Evolutionary conservation across 2,329 filamentous ascomycete genomes (phyloP).

Genomic region (Periglandula ipomoeae): DNA sequence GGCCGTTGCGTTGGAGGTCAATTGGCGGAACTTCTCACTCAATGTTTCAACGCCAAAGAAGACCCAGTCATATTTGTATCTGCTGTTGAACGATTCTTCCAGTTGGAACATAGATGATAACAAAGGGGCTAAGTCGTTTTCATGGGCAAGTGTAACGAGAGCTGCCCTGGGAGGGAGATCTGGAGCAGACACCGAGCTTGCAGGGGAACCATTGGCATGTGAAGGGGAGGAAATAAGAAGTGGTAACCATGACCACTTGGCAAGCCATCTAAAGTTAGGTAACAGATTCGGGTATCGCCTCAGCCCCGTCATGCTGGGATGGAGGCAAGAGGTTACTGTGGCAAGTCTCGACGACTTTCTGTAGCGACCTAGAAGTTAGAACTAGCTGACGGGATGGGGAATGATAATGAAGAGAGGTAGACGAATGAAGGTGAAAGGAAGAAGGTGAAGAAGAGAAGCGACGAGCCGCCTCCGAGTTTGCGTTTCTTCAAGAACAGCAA

Average conservation of each 20-base stretch:
- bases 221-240: conserved; percentile 4
- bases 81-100: conserved; percentile 56
- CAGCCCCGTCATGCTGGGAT: conserved; percentile 7
- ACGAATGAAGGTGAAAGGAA: not conserved
- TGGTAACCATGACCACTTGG: conserved; percentile 6
- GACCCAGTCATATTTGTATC: conserved; percentile 80
- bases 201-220: conserved; percentile 11
- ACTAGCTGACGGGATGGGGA: too few relatives aligned
- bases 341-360: not conserved
- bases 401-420: not conserved
- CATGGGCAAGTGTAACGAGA: conserved; percentile 22
- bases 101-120: conserved; percentile 45
- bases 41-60: conserved; percentile 81
- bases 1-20: conserved; percentile 58
- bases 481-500: not conserved
- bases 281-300: conserved; percentile 1
- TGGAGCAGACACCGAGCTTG: conserved; percentile 7
- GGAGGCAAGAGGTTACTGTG: conserved; percentile 7
- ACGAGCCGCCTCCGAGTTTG: not conserved
- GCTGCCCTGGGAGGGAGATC: conserved; percentile 21
- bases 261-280: conserved; percentile 4
- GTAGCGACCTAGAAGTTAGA: not conserved
- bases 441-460: not conserved
- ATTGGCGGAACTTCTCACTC: conserved; percentile 64
- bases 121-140: conserved; percentile 21